These are phyloP conservation scores for Curvularia sp. DNA, from an alignment of 2,329 filamentous ascomycete genomes.

Conservation along the genomic window DNA sequence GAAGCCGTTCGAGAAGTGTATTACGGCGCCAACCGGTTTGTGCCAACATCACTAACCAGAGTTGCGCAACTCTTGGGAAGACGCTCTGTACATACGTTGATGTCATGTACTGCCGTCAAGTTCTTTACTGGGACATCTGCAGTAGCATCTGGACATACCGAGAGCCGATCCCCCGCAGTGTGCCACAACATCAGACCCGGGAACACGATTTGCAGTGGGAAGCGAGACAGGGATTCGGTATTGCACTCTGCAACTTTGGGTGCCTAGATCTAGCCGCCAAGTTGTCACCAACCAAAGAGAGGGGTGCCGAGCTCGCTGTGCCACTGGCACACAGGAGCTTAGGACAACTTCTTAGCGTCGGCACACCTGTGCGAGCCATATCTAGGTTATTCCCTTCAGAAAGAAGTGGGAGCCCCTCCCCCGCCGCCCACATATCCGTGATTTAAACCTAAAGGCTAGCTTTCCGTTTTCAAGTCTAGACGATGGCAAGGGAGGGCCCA, in stretches of 20 bases:
- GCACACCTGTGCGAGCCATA: slow-evolving; percentile 1
- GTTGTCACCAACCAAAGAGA: background rate
- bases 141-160: slow-evolving; percentile 4
- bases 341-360: background rate
- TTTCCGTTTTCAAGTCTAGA: background rate
- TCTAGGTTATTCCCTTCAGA: background rate
- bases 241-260: slow-evolving; percentile 4
- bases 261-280: background rate
- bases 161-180: slow-evolving; percentile 41
- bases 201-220: slow-evolving; percentile 20
- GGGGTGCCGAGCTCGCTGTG: slow-evolving; percentile 4
- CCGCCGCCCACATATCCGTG: background rate
- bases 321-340: slow-evolving; percentile 2
- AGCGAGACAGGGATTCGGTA: slow-evolving; percentile 28
- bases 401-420: background rate
- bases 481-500: background rate
- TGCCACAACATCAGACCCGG: slow-evolving; percentile 29
- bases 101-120: background rate
- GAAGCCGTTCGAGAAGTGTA: slow-evolving; percentile 18
- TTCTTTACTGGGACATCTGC: background rate
- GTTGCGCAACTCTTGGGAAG: background rate
- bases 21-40: slow-evolving; percentile 13
- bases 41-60: slow-evolving; percentile 5
- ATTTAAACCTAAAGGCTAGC: background rate
- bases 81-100: background rate